phyloP scores from a whole-genome alignment of 495 filamentous ascomycete genomes.

The Aspergillus carlsbadensis region DNA sequence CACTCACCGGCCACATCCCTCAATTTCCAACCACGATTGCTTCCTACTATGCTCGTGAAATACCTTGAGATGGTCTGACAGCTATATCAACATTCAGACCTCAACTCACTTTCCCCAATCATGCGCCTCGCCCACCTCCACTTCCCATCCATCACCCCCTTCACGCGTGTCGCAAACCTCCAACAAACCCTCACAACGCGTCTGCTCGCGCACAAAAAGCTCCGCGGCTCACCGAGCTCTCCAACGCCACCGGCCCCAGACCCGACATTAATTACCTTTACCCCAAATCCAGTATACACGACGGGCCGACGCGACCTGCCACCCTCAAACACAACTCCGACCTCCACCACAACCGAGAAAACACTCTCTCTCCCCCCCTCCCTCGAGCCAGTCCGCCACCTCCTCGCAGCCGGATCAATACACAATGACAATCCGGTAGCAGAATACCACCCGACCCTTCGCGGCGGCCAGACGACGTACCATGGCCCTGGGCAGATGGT shows the following conservation, averaged over 20 bases:
- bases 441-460: slow-evolving; percentile 65
- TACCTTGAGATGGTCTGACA: no score
- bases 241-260: slow-evolving; percentile 49
- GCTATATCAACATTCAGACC: no score
- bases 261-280: slow-evolving; percentile 78
- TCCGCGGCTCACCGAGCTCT: slow-evolving; percentile 9
- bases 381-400: slow-evolving; percentile 35
- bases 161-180: slow-evolving; percentile 44
- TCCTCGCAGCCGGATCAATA: slow-evolving; percentile 32
- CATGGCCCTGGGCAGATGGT: slow-evolving; percentile 93
- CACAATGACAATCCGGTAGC: slow-evolving; percentile 42
- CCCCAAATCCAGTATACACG: slow-evolving; percentile 83
- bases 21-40: no score
- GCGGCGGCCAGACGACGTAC: slow-evolving; percentile 92
- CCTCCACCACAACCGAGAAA: slow-evolving; percentile 19
- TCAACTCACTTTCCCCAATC: background rate
- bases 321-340: slow-evolving; percentile 45
- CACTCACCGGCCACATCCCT: no score
- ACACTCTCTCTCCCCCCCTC: slow-evolving; percentile 38
- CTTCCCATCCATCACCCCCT: slow-evolving; percentile 58
- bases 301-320: slow-evolving; percentile 79
- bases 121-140: slow-evolving; percentile 68
- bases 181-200: slow-evolving; percentile 49
- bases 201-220: slow-evolving; percentile 47
- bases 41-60: no score